phyloP scores from a whole-genome alignment of 2,329 filamentous ascomycete species.

The Pyricularia sp. region DNA sequence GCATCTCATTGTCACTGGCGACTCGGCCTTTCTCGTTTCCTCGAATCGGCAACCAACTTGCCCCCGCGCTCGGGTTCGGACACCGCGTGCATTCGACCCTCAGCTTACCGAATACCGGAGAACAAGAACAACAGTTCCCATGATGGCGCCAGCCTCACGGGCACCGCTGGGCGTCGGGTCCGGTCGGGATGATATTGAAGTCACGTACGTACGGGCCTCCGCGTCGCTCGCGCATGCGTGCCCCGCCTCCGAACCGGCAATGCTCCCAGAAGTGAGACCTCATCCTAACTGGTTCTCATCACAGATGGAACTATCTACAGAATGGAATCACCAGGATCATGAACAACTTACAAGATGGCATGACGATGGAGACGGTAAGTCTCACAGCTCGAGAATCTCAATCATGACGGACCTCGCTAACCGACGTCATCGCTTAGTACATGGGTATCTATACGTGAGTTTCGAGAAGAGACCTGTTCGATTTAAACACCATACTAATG shows the following conservation, averaged over 20 bases:
- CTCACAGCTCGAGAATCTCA: background rate
- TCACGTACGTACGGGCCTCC: constrained; percentile 10
- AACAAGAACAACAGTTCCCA: background rate
- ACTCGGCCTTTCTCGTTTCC: background rate
- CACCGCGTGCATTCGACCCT: background rate
- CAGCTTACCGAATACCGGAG: background rate
- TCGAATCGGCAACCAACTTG: background rate
- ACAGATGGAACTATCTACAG: constrained; percentile 83
- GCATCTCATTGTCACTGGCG: background rate
- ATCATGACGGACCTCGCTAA: constrained; percentile 8
- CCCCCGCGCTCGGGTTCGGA: background rate
- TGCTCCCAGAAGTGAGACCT: background rate
- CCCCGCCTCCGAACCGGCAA: background rate
- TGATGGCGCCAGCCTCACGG: background rate
- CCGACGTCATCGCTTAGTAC: constrained; percentile 44
- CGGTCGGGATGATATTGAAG: constrained; percentile 13
- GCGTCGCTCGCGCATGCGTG: background rate
- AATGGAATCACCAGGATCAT: constrained; percentile 87
- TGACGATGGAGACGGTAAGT: constrained; percentile 80
- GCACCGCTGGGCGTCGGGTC: constrained; percentile 3
- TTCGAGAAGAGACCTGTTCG: background rate
- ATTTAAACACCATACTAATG: constrained; percentile 22
- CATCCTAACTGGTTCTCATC: background rate
- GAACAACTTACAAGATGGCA: constrained; percentile 80
- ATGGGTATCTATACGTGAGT: constrained; percentile 90